Base-by-base conservation (phyloP, 2,329 filamentous ascomycete genomes). In the Zasmidium citrigriseum region DNA sequence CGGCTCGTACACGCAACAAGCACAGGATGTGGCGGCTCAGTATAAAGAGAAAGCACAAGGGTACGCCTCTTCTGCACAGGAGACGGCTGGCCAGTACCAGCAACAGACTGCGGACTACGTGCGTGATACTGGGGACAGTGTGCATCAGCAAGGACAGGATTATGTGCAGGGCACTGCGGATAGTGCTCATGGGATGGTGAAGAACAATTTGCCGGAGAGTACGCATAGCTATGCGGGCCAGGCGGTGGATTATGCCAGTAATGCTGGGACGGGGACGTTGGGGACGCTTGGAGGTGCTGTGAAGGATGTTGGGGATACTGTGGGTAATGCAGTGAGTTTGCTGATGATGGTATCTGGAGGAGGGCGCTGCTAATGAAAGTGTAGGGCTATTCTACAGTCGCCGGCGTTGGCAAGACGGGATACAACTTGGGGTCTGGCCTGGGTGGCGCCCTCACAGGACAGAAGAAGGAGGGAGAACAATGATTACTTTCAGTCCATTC, bases 31-130 rank as follows among this genome's bases (percentile, higher is more conserved):
- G 27, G 50, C 50, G 3, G 22, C 27, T 4, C 21, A 24, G 20
- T 41, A 52, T n/a, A 4, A 41, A n/a, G 38, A 52, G 11, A 52
- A 52, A 27, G 50, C 50, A 11, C 24, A 22, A 18, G 23, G 20
- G 25, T 52, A 52, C 27, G 50, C 50, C 3, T 24, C 24, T 4
- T 41, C 27, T 21, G 50, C 50, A 14, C 27, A 27, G 20, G 38
- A 52, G 4, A 52, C 50, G 7, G 61, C 58, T 27, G 61, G 61
- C 12, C 34, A 61, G 14, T 61, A 61, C 50, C 61, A 62, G 34
- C 25, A 58, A 44, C 53, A 57, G 24, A 54, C 52, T 12, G 52
- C 54, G 3, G 59, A 61, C 20, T 61, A 58, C 23, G 38, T 59
- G 11, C 57, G 56, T 22, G 41, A 46, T 45, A 54, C 46, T 3